Evolutionary conservation across 2,329 filamentous ascomycete species (phyloP).

Genomic region (Hypoxylon sp.): DNA sequence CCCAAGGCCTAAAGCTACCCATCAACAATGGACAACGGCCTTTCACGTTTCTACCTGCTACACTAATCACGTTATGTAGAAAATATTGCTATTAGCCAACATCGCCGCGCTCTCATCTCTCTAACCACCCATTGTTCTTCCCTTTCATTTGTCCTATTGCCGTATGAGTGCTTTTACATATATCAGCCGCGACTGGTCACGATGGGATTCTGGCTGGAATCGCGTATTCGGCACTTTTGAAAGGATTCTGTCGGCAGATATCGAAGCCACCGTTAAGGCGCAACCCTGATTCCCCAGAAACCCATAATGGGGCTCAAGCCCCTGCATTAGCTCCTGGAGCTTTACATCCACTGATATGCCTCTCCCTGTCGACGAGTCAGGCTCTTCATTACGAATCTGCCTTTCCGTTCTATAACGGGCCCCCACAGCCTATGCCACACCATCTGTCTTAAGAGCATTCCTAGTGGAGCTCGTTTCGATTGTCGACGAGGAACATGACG

Average conservation of each 20-base stretch:
- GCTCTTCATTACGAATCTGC: slow-evolving; percentile 29
- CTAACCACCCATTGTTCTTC: not conserved
- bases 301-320: slow-evolving; percentile 31
- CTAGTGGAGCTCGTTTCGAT: slow-evolving; percentile 42
- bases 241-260: slow-evolving; percentile 24
- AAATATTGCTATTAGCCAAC: slow-evolving; percentile 1
- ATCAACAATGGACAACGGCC: not conserved
- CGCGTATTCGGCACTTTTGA: slow-evolving; percentile 24
- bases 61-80: slow-evolving; percentile 4
- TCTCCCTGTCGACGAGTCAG: slow-evolving; percentile 19
- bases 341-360: slow-evolving; percentile 31
- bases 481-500: slow-evolving; percentile 41
- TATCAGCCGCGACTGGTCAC: slow-evolving; percentile 10
- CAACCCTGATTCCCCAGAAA: slow-evolving; percentile 30
- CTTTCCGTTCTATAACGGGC: slow-evolving; percentile 23
- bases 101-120: not conserved
- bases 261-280: slow-evolving; percentile 20
- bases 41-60: slow-evolving; percentile 2
- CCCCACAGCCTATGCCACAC: slow-evolving; percentile 40
- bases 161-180: not conserved
- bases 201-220: slow-evolving; percentile 3
- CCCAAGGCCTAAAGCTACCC: not conserved
- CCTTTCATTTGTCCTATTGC: slow-evolving; percentile 3
- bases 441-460: slow-evolving; percentile 36
- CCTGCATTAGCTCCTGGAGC: slow-evolving; percentile 43